Percentiles rank a stretch among this genome's conserved stretches.
Evolutionary conservation across 352 stramenopile genomes (phyloP).

Genomic region (Phytophthora pinifolia): DNA sequence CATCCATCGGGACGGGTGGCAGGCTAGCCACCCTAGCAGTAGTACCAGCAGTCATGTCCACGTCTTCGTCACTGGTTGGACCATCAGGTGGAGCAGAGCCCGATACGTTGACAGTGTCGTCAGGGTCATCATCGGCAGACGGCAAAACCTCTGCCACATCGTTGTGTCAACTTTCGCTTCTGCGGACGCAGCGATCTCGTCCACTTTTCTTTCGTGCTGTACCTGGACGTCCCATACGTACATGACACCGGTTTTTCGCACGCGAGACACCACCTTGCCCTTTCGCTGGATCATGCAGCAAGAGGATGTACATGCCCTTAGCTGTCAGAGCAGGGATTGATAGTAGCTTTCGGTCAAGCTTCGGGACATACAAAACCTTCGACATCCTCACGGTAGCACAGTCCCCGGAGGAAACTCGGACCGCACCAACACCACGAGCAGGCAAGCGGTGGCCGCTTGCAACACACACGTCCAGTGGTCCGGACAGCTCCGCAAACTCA

Average conservation of each 20-base stretch:
- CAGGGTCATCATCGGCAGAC: background rate
- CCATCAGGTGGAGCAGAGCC: too few species aligned
- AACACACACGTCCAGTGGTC: constrained; percentile 10
- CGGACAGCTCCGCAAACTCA: constrained; percentile 2
- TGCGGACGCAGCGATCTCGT: constrained; percentile 6
- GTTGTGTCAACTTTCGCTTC: background rate
- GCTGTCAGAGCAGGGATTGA: constrained; percentile 16
- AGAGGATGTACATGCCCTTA: constrained; percentile 3
- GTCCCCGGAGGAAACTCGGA: constrained; percentile 10
- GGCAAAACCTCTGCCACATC: constrained; percentile 7
- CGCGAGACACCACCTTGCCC: background rate
- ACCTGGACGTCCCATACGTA: constrained; percentile 9
- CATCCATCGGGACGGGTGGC: too few species aligned
- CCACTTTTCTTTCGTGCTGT: background rate
- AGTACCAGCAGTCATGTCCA: too few species aligned
- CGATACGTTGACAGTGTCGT: too few species aligned
- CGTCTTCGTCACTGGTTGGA: too few species aligned
- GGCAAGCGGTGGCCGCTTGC: constrained; percentile 16
- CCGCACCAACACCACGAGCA: constrained; percentile 10
- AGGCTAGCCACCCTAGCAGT: too few species aligned
- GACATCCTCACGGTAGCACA: constrained; percentile 11
- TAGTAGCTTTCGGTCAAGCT: constrained; percentile 17
- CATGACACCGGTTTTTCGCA: constrained; percentile 1
- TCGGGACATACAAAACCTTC: constrained; percentile 1
- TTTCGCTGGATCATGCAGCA: constrained; percentile 12